Base-by-base conservation (phyloP, 2,329 filamentous ascomycete species). In the Paecilomyces sp. region DNA sequence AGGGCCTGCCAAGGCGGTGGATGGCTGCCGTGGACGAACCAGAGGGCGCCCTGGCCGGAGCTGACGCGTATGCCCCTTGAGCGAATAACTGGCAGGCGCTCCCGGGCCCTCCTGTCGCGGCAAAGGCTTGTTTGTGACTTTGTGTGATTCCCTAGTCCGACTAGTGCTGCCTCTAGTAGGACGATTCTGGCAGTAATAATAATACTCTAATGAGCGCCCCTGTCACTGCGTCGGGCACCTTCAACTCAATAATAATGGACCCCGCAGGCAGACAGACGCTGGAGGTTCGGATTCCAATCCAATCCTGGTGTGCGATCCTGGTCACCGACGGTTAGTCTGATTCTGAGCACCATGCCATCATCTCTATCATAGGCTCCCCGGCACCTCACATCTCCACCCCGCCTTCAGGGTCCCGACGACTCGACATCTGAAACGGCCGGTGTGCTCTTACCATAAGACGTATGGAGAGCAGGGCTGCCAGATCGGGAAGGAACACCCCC, bases 251-350 rank as follows among this genome's bases (percentile, higher is more conserved):
- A 52, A 22, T 22, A 22, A 53, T 53, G 28, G 51, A 53, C 51
- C 51, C 51, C 51, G 51, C 69, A 70, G 62, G 58, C 51, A 12
- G 25, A 6, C 3, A 28, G 6, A 28, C 25, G 25, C 25, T 28
- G 25, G 25, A 28, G 28, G 51, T 22, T 22, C 22, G 22, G 22
- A 22, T 22, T 22, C 22, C 22, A 22, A 22, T 22, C 22, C 22
- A 60, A 72, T 70, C 70, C 70, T 67, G 71, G 68, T 60, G 64
- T 71, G 63, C 67, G 69, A 70, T 70, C 67, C 68, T 71, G 64
- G 63, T 53, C 18, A n/a, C 50, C 36, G 36, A 41, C n/a, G 25
- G 25, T 28, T 28, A 28, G 22, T 22, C 22, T 22, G 22, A 22
- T 22, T 22, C 22, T 22, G 22, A 22, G 22, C 22, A 22, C 22